Evolutionary conservation across 169 alveolate genomes (phyloP).

Genomic region (Perkinsus chesapeaki): DNA sequence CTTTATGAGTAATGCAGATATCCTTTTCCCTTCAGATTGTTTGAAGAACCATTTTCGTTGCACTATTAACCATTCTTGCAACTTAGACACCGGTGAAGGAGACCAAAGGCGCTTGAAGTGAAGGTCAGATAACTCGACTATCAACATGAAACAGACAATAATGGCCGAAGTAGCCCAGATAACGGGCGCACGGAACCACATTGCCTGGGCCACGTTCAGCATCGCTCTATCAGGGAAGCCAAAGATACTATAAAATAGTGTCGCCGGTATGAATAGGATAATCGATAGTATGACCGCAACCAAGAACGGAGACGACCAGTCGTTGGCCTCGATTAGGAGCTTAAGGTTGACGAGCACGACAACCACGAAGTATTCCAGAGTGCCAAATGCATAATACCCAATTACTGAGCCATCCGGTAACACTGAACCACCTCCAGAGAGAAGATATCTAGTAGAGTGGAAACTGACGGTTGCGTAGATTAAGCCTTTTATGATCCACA

Average conservation of each 20-base stretch:
- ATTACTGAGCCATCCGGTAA: not conserved
- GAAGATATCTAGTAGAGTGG: too few species aligned
- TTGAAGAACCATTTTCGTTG: too few species aligned
- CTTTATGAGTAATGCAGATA: too few species aligned
- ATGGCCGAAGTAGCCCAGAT: too few species aligned
- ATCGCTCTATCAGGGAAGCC: not conserved
- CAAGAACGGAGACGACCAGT: not conserved
- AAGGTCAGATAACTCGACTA: too few species aligned
- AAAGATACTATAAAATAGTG: too few species aligned
- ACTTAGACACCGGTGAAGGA: too few species aligned
- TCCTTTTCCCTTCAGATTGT: too few species aligned
- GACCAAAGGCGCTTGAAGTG: too few species aligned
- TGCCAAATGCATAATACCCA: not conserved
- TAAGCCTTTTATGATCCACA: not conserved
- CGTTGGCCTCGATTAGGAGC: not conserved
- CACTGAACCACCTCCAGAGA: not conserved
- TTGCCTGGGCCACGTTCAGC: not conserved
- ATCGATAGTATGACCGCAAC: not conserved
- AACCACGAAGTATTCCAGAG: not conserved
- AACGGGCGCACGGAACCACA: not conserved
- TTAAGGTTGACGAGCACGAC: not conserved
- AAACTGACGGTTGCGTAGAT: too few species aligned
- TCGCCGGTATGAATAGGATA: not conserved
- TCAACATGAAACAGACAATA: too few species aligned
- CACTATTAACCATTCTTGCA: too few species aligned